These are phyloP conservation scores for Eucommia ulmoides DNA, from an alignment of 257 asterid genomes.

Conservation along the genomic window DNA sequence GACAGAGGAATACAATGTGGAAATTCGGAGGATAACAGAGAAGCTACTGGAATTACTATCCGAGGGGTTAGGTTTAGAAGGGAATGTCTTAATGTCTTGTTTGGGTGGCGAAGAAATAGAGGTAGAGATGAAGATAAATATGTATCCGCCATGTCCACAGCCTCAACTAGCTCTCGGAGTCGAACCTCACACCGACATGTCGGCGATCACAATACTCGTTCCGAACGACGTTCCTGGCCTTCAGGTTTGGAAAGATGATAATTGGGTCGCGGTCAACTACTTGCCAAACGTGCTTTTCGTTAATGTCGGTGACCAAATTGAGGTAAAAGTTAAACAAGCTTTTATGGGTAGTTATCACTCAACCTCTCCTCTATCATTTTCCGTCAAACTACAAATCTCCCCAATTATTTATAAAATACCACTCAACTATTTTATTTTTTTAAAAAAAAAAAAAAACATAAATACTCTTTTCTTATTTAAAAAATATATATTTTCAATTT, in stretches of 20 bases:
- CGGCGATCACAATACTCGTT: neutral
- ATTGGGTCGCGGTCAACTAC: neutral
- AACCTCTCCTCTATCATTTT: neutral
- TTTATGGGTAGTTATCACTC: neutral
- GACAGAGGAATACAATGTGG: neutral
- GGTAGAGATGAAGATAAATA: neutral
- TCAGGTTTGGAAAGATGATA: neutral
- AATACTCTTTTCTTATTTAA: too few species aligned
- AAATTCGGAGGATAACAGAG: neutral
- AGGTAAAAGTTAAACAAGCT: neutral
- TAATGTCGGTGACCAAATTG: neutral
- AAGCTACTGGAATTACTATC: neutral
- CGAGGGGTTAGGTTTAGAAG: neutral
- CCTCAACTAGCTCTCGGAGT: constrained; percentile 1
- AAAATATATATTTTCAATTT: too few species aligned
- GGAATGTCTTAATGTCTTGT: neutral
- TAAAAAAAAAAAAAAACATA: too few species aligned
- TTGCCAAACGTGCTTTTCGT: neutral
- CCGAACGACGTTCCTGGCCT: neutral
- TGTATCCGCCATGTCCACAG: neutral
- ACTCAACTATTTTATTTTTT: too few species aligned
- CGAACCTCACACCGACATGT: neutral
- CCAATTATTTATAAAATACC: too few species aligned
- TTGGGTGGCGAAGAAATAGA: neutral
- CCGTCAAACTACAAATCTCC: neutral